These are phyloP conservation scores for Diaporthe sp. DNA, from an alignment of 2,329 filamentous ascomycete genomes.

Conservation along the genomic window DNA sequence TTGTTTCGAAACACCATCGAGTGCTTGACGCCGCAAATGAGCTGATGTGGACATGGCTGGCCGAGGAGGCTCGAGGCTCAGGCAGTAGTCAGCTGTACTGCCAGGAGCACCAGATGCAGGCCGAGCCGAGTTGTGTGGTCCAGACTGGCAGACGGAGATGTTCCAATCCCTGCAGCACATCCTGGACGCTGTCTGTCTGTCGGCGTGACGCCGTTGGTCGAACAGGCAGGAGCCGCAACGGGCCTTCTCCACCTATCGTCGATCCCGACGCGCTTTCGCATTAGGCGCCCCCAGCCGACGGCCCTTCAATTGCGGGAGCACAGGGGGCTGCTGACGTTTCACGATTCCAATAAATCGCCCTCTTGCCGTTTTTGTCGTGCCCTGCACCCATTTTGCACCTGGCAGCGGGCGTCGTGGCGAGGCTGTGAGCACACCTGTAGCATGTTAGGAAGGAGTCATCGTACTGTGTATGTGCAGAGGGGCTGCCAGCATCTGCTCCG, in stretches of 20 bases:
- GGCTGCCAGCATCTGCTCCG: neutral
- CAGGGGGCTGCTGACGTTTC: constrained; percentile 36
- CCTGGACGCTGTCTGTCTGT: constrained; percentile 17
- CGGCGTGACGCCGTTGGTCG: constrained; percentile 38
- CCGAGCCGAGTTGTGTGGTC: neutral
- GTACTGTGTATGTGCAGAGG: neutral
- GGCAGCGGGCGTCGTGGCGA: constrained; percentile 7
- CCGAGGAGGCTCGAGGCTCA: constrained; percentile 19
- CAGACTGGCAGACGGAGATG: constrained; percentile 21
- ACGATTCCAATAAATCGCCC: constrained; percentile 25
- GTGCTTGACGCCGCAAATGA: constrained; percentile 39
- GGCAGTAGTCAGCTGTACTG: too few relatives aligned
- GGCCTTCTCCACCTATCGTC: constrained; percentile 34
- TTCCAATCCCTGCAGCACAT: constrained; percentile 33
- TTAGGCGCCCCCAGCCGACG: constrained; percentile 37
- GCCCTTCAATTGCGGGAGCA: constrained; percentile 38
- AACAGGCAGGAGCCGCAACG: constrained; percentile 4
- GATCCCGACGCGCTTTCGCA: constrained; percentile 28
- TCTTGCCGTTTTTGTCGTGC: constrained; percentile 13
- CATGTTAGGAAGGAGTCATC: constrained; percentile 3
- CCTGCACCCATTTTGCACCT: constrained; percentile 9
- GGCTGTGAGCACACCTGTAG: constrained; percentile 18
- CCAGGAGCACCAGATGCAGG: too few relatives aligned
- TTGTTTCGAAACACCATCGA: constrained; percentile 40
- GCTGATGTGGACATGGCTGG: constrained; percentile 32